phyloP scores from a whole-genome alignment of 208 protist genomes.

The Crithidia bombi region DNA sequence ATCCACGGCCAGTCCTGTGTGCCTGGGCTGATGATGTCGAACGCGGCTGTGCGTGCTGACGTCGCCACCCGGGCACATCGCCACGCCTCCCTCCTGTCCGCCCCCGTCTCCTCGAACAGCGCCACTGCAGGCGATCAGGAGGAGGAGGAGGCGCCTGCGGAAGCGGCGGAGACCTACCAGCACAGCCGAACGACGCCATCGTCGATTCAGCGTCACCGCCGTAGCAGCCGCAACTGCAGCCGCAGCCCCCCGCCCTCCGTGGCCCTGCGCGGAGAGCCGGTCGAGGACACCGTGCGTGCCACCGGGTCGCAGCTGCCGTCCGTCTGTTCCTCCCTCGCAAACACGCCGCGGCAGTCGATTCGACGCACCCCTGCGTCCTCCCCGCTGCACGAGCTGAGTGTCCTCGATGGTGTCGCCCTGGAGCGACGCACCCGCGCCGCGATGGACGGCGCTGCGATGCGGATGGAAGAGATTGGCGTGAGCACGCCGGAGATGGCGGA shows the following conservation, averaged over 20 bases:
- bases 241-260: constrained; percentile 19
- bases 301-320: constrained; percentile 4
- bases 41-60: not conserved
- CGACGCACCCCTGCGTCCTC: not conserved
- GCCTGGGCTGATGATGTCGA: not conserved
- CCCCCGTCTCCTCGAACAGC: not conserved
- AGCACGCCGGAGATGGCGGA: constrained; percentile 51
- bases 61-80: constrained; percentile 15
- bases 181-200: constrained; percentile 30
- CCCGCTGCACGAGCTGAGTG: constrained; percentile 9
- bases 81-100: constrained; percentile 7
- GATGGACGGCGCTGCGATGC: not conserved
- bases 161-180: constrained; percentile 20
- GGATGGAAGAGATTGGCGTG: constrained; percentile 30
- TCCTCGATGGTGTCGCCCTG: not conserved
- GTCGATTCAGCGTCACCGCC: constrained; percentile 29
- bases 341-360: constrained; percentile 25
- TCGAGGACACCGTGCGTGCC: constrained; percentile 22
- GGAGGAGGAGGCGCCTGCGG: constrained; percentile 13
- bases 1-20: not conserved
- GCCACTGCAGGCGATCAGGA: not conserved
- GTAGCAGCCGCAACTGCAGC: not conserved
- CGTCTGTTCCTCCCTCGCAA: constrained; percentile 3
- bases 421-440: not conserved
- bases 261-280: constrained; percentile 24